phyloP scores from a whole-genome alignment of 441 rosid genomes.

The Biscutella laevigata region DNA sequence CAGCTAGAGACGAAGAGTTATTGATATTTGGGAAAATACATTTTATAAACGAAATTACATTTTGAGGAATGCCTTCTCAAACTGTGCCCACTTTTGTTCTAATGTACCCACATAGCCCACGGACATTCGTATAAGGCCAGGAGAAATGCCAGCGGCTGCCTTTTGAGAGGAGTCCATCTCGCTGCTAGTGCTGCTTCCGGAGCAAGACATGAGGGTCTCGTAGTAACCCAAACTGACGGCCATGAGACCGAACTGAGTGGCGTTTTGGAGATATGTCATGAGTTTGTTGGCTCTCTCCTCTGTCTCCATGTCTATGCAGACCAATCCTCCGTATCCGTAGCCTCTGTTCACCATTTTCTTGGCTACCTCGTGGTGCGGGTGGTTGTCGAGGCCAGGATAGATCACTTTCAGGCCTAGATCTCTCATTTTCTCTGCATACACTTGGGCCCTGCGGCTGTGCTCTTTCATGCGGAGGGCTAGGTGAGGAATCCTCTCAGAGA shows the following conservation, averaged over 20 bases:
- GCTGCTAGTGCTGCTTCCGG: slow-evolving; percentile 87
- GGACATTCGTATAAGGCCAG: slow-evolving; percentile 81
- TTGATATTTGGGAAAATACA: background rate
- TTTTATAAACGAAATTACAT: slow-evolving; percentile 26
- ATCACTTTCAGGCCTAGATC: slow-evolving; percentile 62
- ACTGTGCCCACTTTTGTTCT: slow-evolving; percentile 83
- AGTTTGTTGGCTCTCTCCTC: slow-evolving; percentile 78
- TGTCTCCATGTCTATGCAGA: slow-evolving; percentile 72
- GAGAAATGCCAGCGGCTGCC: slow-evolving; percentile 72
- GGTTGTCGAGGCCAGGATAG: slow-evolving; percentile 78
- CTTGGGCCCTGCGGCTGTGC: slow-evolving; percentile 63
- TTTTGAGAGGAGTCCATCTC: slow-evolving; percentile 60
- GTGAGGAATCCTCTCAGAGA: slow-evolving; percentile 80
- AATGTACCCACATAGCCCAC: slow-evolving; percentile 68
- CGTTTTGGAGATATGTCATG: slow-evolving; percentile 69
- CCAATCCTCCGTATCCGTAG: slow-evolving; percentile 74
- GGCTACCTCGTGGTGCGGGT: slow-evolving; percentile 63
- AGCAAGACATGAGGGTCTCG: slow-evolving; percentile 90
- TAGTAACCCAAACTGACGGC: slow-evolving; percentile 93
- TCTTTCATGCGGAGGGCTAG: slow-evolving; percentile 75
- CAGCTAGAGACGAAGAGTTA: no score
- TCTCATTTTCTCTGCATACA: slow-evolving; percentile 60
- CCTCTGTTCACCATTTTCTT: slow-evolving; percentile 49
- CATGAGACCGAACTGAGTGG: slow-evolving; percentile 77
- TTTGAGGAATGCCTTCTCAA: slow-evolving; percentile 63